Evolutionary conservation across 805 yeast species (phyloP).

Genomic region (Saturnispora bothae): DNA sequence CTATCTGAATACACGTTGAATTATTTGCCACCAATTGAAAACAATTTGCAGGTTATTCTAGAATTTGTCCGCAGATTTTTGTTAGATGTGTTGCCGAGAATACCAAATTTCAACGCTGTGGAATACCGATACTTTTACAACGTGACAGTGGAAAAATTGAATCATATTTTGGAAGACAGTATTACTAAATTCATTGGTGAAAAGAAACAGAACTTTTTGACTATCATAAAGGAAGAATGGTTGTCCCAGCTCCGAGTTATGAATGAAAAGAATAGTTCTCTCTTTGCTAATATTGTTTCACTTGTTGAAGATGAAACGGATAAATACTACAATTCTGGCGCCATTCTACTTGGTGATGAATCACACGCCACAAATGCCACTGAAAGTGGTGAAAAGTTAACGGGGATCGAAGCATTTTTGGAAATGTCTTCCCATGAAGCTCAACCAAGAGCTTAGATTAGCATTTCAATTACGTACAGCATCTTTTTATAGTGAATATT

Average conservation of each 20-base stretch:
- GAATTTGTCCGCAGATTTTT: slow-evolving; percentile 51
- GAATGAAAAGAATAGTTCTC: slow-evolving; percentile 23
- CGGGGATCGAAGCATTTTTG: slow-evolving; percentile 21
- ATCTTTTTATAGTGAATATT: too few relatives aligned
- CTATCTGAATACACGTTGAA: slow-evolving; percentile 65
- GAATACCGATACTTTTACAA: slow-evolving; percentile 39
- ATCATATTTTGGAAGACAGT: slow-evolving; percentile 21
- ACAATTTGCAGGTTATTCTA: slow-evolving; percentile 42
- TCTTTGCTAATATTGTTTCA: slow-evolving; percentile 20
- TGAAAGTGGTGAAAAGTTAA: slow-evolving; percentile 12
- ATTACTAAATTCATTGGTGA: slow-evolving; percentile 21
- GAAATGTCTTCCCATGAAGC: slow-evolving; percentile 20
- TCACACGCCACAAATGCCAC: background rate
- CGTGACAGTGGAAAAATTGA: slow-evolving; percentile 26
- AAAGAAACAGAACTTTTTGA: slow-evolving; percentile 25
- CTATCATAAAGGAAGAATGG: slow-evolving; percentile 27
- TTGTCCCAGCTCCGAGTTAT: slow-evolving; percentile 19
- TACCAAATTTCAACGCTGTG: slow-evolving; percentile 55
- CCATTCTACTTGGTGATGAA: slow-evolving; percentile 9
- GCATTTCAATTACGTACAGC: too few relatives aligned
- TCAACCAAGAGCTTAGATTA: background rate
- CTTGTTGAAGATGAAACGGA: slow-evolving; percentile 21
- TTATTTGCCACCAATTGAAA: slow-evolving; percentile 62
- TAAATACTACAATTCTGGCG: slow-evolving; percentile 18
- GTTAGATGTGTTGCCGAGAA: slow-evolving; percentile 44